These are phyloP conservation scores for Talaromyces sp. DNA, from an alignment of 2,329 filamentous ascomycete species.

Conservation along the genomic window DNA sequence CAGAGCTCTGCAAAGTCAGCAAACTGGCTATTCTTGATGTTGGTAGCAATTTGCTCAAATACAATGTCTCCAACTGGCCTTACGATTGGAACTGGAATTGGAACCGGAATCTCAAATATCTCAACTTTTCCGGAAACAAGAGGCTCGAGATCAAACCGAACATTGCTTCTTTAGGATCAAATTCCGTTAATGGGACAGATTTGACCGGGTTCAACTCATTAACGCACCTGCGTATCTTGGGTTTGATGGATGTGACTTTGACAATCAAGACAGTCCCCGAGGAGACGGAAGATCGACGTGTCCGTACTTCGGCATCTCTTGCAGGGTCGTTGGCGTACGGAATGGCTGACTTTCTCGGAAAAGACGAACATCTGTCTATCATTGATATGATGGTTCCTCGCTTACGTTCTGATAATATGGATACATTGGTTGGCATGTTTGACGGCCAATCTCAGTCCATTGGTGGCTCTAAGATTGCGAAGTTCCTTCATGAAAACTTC, in stretches of 20 bases:
- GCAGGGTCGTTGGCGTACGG: constrained; percentile 91
- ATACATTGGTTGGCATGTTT: constrained; percentile 91
- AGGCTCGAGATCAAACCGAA: constrained; percentile 81
- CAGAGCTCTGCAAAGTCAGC: constrained; percentile 90
- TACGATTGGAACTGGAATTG: constrained; percentile 99
- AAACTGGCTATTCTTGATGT: constrained; percentile 91
- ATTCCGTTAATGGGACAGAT: constrained; percentile 59
- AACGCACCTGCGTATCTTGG: constrained; percentile 78
- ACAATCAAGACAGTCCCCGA: constrained; percentile 92
- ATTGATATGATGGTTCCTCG: constrained; percentile 93
- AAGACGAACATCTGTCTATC: constrained; percentile 90
- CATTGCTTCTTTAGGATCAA: constrained; percentile 55
- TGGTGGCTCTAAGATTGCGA: constrained; percentile 92
- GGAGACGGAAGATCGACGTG: constrained; percentile 89
- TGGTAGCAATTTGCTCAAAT: constrained; percentile 91
- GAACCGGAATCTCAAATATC: constrained; percentile 89
- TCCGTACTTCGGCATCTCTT: constrained; percentile 92
- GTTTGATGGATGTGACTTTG: constrained; percentile 96
- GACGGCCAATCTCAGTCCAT: constrained; percentile 87
- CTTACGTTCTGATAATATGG: constrained; percentile 84
- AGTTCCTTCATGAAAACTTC: constrained; percentile 95
- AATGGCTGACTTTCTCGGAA: constrained; percentile 93
- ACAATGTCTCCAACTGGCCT: constrained; percentile 98
- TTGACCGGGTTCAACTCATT: constrained; percentile 89
- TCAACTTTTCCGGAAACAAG: constrained; percentile 96